These are phyloP conservation scores for Fusarium proliferatum DNA, from an alignment of 2,329 filamentous ascomycete genomes.

Conservation along the genomic window DNA sequence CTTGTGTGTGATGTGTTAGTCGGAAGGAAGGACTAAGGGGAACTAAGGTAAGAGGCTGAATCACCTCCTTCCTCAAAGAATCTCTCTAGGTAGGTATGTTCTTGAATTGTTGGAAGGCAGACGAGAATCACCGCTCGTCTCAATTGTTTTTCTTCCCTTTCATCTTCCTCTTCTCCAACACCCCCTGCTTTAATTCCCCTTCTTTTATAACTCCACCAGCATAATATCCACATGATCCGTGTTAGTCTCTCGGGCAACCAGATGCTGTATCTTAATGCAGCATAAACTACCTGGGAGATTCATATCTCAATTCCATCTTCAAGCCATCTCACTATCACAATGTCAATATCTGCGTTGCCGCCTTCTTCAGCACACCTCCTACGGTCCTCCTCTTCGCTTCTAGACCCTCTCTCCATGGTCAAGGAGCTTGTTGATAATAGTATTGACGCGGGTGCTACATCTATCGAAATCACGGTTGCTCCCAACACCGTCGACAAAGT, in stretches of 20 bases:
- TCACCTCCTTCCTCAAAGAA: constrained; percentile 11
- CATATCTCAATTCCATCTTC: constrained; percentile 22
- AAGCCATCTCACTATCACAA: constrained; percentile 40
- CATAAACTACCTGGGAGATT: constrained; percentile 21
- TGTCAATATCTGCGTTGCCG: constrained; percentile 64
- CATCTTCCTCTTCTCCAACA: background rate
- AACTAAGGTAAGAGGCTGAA: background rate
- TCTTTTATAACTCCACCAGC: constrained; percentile 31
- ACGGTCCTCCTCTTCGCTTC: constrained; percentile 69
- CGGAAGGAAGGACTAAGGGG: constrained; percentile 20
- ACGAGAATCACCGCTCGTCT: background rate
- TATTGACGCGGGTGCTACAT: constrained; percentile 76
- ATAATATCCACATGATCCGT: constrained; percentile 42
- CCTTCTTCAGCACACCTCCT: constrained; percentile 64
- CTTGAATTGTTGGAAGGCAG: background rate
- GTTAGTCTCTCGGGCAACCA: constrained; percentile 43
- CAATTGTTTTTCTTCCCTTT: background rate
- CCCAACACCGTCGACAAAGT: constrained; percentile 75
- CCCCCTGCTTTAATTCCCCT: constrained; percentile 11
- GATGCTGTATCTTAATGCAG: constrained; percentile 31
- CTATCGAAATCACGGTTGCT: constrained; percentile 72
- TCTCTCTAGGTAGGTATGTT: background rate
- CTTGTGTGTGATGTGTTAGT: background rate
- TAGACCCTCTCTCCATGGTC: constrained; percentile 69
- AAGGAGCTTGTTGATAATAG: constrained; percentile 85